These are phyloP conservation scores for Psilocybe cubensis DNA, from an alignment of 768 basidiomycete species.

Conservation along the genomic window DNA sequence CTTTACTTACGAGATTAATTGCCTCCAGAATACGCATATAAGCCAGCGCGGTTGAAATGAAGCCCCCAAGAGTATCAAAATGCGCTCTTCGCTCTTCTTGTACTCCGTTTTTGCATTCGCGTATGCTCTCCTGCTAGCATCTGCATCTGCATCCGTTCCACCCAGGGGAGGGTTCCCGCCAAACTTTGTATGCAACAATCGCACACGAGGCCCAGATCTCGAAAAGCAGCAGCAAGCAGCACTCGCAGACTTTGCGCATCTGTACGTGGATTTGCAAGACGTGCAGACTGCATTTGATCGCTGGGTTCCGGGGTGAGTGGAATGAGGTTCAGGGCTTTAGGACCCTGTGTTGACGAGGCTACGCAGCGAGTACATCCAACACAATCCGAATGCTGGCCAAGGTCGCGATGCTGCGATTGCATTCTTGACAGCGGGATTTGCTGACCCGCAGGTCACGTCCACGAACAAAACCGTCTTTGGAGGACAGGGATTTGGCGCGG, in stretches of 20 bases:
- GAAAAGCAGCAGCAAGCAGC: conserved; percentile 4
- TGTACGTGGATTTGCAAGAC: conserved; percentile 8
- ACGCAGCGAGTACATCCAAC: conserved; percentile 9
- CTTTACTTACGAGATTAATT: too few relatives aligned
- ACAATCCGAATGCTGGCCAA: conserved; percentile 10
- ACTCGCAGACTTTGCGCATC: conserved; percentile 8
- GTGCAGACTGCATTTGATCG: conserved; percentile 1
- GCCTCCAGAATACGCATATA: too few relatives aligned
- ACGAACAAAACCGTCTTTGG: conserved; percentile 11
- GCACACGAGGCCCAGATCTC: conserved; percentile 6
- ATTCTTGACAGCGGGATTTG: conserved; percentile 8
- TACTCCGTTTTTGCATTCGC: neutral
- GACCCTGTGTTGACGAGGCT: too few relatives aligned
- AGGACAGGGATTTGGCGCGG: conserved; percentile 9
- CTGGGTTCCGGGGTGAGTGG: conserved; percentile 10
- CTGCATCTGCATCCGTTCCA: neutral
- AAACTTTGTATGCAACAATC: conserved; percentile 4
- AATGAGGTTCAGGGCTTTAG: too few relatives aligned
- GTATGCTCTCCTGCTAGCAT: neutral
- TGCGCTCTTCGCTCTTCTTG: too few relatives aligned
- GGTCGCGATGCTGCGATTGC: conserved; percentile 9
- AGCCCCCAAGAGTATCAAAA: too few relatives aligned
- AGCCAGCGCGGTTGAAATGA: too few relatives aligned
- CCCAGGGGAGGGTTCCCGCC: neutral
- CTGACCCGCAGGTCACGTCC: conserved; percentile 4